These are phyloP conservation scores for Daldinia decipiens DNA, from an alignment of 495 filamentous ascomycete genomes.

Conservation along the genomic window DNA sequence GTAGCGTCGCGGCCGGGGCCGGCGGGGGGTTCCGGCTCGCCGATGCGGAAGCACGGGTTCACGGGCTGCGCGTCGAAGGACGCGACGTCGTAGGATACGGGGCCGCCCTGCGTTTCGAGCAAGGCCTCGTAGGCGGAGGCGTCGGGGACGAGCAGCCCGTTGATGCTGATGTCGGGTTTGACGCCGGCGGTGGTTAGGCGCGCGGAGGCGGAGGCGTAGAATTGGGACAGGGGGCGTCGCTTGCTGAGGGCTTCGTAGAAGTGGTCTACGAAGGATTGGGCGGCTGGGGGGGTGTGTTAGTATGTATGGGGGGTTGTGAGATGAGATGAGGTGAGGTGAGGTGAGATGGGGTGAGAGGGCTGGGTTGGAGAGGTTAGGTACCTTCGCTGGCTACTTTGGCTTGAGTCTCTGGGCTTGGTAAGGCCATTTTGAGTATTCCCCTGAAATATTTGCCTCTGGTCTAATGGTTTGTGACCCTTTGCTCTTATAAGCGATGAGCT, in stretches of 20 bases:
- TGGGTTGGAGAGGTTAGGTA: conserved; percentile 1
- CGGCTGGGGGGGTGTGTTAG: conserved; percentile 46
- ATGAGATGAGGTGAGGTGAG: not conserved
- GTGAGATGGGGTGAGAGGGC: not conserved
- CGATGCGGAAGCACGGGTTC: conserved; percentile 68
- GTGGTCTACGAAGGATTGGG: conserved; percentile 53
- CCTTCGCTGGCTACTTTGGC: conserved; percentile 44
- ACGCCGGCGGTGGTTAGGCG: conserved; percentile 48
- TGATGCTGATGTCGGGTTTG: conserved; percentile 58
- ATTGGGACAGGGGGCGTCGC: conserved; percentile 44
- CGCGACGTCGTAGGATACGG: conserved; percentile 66
- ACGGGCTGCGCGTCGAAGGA: conserved; percentile 78
- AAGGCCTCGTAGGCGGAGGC: conserved; percentile 51
- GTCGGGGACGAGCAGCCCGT: conserved; percentile 51
- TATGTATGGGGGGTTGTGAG: not conserved
- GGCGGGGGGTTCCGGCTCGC: conserved; percentile 45
- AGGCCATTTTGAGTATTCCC: too few species aligned
- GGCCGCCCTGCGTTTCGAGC: conserved; percentile 50
- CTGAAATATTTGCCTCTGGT: not conserved
- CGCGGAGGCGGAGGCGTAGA: conserved; percentile 53
- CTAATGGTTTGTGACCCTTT: not conserved
- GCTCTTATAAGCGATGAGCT: not conserved
- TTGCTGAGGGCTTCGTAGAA: conserved; percentile 55
- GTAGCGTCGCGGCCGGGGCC: conserved; percentile 12
- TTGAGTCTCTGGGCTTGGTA: conserved; percentile 41